Percentiles rank a stretch among this genome's conserved stretches.
phyloP scores from a whole-genome alignment of 495 filamentous ascomycete genomes.

The Chaetomidium leptoderma region DNA sequence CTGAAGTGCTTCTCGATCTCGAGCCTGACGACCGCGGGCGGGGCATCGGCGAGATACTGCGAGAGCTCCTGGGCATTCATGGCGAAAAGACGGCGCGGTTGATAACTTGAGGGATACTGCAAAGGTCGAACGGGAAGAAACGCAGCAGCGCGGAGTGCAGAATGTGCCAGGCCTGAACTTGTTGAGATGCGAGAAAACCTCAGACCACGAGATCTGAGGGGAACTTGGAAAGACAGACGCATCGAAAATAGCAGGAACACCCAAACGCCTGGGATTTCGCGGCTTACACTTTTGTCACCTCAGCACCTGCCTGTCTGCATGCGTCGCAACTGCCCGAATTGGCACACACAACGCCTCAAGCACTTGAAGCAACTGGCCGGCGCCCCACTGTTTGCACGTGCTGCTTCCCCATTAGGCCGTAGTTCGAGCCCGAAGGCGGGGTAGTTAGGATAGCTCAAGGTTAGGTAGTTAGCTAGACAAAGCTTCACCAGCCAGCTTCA shows the following conservation, averaged over 20 bases:
- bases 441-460: too few relatives aligned
- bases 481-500: not conserved
- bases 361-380: not conserved
- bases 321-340: conserved; percentile 14
- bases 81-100: conserved; percentile 19
- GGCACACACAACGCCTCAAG: not conserved
- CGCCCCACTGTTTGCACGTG: conserved; percentile 10
- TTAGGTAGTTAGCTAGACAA: too few relatives aligned
- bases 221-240: conserved; percentile 16
- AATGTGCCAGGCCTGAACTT: not conserved
- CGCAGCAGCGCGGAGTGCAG: conserved; percentile 2
- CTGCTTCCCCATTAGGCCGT: not conserved
- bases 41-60: conserved; percentile 85
- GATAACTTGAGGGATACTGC: too few relatives aligned
- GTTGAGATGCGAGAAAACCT: not conserved
- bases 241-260: conserved; percentile 22
- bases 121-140: conserved; percentile 1
- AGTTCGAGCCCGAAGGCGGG: not conserved
- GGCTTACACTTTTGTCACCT: not conserved
- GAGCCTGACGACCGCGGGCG: conserved; percentile 78
- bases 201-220: conserved; percentile 22
- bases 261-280: conserved; percentile 2
- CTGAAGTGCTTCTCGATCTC: conserved; percentile 89
- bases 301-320: conserved; percentile 4
- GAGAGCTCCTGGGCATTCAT: conserved; percentile 52